Evolutionary conservation across 106 monocot species (phyloP).

Genomic region (Narthecium ossifragum): DNA sequence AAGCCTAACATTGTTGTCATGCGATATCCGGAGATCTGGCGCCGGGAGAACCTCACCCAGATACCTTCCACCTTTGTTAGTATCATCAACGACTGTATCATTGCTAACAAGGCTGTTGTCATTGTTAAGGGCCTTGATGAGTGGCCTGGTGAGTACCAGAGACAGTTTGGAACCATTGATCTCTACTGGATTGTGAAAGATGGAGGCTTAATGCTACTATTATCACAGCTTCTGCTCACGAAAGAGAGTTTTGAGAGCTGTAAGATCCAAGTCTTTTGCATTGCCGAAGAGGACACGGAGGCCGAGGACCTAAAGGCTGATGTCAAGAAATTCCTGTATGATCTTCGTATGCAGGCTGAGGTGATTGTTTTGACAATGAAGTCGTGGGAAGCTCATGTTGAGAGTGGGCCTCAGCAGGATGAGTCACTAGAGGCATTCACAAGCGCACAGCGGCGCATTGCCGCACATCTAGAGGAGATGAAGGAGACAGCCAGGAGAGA

Average conservation of each 20-base stretch:
- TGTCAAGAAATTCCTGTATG: constrained; percentile 95
- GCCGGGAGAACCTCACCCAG: constrained; percentile 80
- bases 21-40: constrained; percentile 98
- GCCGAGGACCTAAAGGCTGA: constrained; percentile 89
- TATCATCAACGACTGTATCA: constrained; percentile 95
- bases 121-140: constrained; percentile 97
- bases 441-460: constrained; percentile 53
- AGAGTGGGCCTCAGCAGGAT: constrained; percentile 52
- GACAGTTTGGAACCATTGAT: constrained; percentile 91
- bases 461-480: constrained; percentile 69
- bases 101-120: constrained; percentile 95
- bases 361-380: constrained; percentile 88
- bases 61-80: constrained; percentile 92
- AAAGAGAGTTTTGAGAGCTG: constrained; percentile 94
- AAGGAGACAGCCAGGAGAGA: constrained; percentile 45
- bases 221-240: constrained; percentile 91
- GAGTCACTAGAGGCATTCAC: constrained; percentile 71
- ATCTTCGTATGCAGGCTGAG: constrained; percentile 94
- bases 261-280: constrained; percentile 98
- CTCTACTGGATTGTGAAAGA: constrained; percentile 99
- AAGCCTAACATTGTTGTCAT: constrained; percentile 98
- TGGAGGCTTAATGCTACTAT: constrained; percentile 90
- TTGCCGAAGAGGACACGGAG: constrained; percentile 90
- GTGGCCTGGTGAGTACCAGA: constrained; percentile 97
- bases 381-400: constrained; percentile 68